Base-by-base conservation (phyloP, 768 basidiomycete genomes). In the Botryobasidium botryosum region DNA sequence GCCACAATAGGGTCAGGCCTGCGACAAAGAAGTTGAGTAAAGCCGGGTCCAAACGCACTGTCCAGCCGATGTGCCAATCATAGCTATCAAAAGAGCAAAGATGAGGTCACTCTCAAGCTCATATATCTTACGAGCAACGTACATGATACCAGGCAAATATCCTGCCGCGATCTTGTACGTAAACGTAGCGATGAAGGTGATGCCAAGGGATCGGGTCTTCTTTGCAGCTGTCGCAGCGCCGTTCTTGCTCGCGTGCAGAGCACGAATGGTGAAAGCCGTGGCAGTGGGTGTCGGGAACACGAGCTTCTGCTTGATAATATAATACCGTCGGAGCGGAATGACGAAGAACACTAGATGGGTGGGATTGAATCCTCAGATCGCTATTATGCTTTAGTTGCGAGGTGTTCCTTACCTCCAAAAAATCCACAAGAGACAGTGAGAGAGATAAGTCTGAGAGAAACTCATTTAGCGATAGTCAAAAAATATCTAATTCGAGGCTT, bases 51-150 rank as follows among this genome's bases (percentile, higher is more conserved):
- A 35, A 42, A 23, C 12, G 13, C 27, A 36, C 40, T 25, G 70
- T 69, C 69, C 73, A 76, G 45, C 72, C 74, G 42, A 74, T 65
- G 51, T 77, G 75, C 74, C 73, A 77, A 53, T 77, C 75, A 15
- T 35, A 24, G 41, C 27, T 20, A 41, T 18, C 26, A 18, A 10
- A n/a, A 32, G 24, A 21, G 5, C 2, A 15, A 35, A 41, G 3
- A 24, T 18, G n/a, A 10, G 6, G 24, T 27, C 31, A 62, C 66
- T 35, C 17, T 8, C 8, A 8, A 8, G 31, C 17, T 8, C 10
- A 33, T 8, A 8, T 8, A 33, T 33, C 31, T 33, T 8, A 33
- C 8, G 31, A 17, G 8, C 31, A 13, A 10, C 37, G 10, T 8
- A 21, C 52, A 72, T 63, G 26, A 77, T 51, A n/a, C 74, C 74